Percentiles rank a stretch among this genome's conserved stretches.
Evolutionary conservation across 1,284 basidiomycete species (phyloP).

Genomic region (Pseudozyma tsukubaensis): DNA sequence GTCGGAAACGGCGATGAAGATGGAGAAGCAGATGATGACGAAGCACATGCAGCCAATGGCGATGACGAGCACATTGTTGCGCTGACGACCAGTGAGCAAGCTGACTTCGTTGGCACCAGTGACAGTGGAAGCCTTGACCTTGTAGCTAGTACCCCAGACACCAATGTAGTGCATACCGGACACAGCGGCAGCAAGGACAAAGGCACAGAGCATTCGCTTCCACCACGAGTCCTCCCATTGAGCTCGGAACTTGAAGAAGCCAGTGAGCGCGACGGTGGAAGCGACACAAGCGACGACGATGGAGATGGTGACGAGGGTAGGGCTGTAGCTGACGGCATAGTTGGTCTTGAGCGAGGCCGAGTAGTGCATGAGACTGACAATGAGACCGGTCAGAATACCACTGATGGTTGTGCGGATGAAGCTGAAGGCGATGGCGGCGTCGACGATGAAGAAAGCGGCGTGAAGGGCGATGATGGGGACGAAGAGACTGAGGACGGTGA

Average conservation of each 20-base stretch:
- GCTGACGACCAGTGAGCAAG: constrained; percentile 49
- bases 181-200: constrained; percentile 71
- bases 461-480: constrained; percentile 71
- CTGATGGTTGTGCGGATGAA: constrained; percentile 71
- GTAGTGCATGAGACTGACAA: constrained; percentile 76
- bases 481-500: constrained; percentile 71
- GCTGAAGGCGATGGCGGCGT: constrained; percentile 69
- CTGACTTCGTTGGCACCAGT: constrained; percentile 31
- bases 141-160: constrained; percentile 71
- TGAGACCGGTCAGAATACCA: constrained; percentile 80
- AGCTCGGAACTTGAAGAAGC: constrained; percentile 71
- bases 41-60: constrained; percentile 70
- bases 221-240: constrained; percentile 72
- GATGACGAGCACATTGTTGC: constrained; percentile 69
- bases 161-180: constrained; percentile 73
- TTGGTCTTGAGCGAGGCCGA: constrained; percentile 70
- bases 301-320: constrained; percentile 70
- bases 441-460: constrained; percentile 71
- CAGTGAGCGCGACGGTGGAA: constrained; percentile 70
- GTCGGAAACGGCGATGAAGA: constrained; percentile 70
- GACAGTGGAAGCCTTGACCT: constrained; percentile 51
- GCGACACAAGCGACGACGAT: constrained; percentile 71
- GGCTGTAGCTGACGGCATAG: constrained; percentile 64
- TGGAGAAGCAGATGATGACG: constrained; percentile 70
- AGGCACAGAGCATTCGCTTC: constrained; percentile 70